These are phyloP conservation scores for Trichosporon ovoides DNA, from an alignment of 1,284 basidiomycete species.

Conservation along the genomic window DNA sequence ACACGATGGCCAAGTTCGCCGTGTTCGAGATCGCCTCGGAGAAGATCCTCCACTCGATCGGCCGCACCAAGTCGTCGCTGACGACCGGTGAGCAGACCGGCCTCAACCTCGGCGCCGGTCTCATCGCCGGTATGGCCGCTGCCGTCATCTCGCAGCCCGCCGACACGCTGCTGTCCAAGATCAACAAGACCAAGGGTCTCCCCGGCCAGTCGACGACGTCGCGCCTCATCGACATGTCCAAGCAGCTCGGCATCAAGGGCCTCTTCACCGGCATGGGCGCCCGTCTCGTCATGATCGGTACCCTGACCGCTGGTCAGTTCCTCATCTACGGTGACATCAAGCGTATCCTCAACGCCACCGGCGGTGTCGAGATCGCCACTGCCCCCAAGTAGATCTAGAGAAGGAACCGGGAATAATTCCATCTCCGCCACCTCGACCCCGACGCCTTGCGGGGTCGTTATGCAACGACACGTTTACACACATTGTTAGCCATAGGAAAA, in stretches of 20 bases:
- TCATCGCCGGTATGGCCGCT: slow-evolving; percentile 57
- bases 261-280: slow-evolving; percentile 53
- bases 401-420: too few species aligned
- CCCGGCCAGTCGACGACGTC: slow-evolving; percentile 54
- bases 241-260: slow-evolving; percentile 53
- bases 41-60: slow-evolving; percentile 50
- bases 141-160: slow-evolving; percentile 59
- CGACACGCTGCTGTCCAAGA: slow-evolving; percentile 55
- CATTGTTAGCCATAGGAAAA: too few species aligned
- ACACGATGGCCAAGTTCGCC: slow-evolving; percentile 56
- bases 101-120: slow-evolving; percentile 51
- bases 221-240: slow-evolving; percentile 51
- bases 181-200: slow-evolving; percentile 57
- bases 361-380: slow-evolving; percentile 49
- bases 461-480: too few species aligned
- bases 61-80: slow-evolving; percentile 52
- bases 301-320: slow-evolving; percentile 55
- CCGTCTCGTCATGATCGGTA: slow-evolving; percentile 53
- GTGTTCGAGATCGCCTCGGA: slow-evolving; percentile 52
- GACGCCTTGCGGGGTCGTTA: too few species aligned
- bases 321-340: slow-evolving; percentile 54
- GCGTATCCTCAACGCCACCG: slow-evolving; percentile 52
- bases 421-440: too few species aligned
- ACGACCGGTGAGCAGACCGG: slow-evolving; percentile 44
- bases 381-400: slow-evolving; percentile 38